Conservation (phyloP, 2,329 filamentous ascomycete species). For the Aspergillus melleus region DNA sequence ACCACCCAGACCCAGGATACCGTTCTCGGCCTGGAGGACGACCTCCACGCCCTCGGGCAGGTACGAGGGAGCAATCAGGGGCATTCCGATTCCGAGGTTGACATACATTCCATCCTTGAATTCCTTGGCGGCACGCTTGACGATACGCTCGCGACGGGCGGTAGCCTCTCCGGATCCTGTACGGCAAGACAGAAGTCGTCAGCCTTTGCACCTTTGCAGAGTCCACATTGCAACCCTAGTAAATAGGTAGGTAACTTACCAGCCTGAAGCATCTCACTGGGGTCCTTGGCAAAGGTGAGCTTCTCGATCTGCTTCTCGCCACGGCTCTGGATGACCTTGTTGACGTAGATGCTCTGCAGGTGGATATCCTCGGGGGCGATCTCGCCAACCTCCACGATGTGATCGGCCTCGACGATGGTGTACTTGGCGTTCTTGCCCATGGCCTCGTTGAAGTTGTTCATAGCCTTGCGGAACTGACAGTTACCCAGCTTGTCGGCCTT, state of each 20-base stretch:
- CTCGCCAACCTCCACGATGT: constrained; percentile 74
- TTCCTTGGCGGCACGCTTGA: constrained; percentile 75
- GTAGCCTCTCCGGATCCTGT: constrained; percentile 57
- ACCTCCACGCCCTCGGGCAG: constrained; percentile 69
- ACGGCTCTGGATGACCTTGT: constrained; percentile 74
- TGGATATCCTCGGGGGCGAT: constrained; percentile 74
- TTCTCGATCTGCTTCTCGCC: constrained; percentile 75
- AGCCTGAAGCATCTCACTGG: constrained; percentile 48
- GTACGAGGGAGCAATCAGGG: constrained; percentile 76
- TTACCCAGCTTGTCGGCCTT: constrained; percentile 78
- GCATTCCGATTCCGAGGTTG: constrained; percentile 82
- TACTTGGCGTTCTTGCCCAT: constrained; percentile 80
- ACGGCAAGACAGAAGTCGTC: constrained; percentile 32
- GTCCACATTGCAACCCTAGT: constrained; percentile 37
- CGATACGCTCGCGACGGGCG: constrained; percentile 77
- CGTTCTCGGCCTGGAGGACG: constrained; percentile 84
- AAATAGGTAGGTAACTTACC: constrained; percentile 39
- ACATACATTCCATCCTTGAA: constrained; percentile 88
- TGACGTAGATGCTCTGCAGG: constrained; percentile 81
- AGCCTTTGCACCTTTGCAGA: constrained; percentile 29
- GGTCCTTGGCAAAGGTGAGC: constrained; percentile 71
- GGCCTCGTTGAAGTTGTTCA: constrained; percentile 71
- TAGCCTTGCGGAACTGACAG: constrained; percentile 74
- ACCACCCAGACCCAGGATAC: constrained; percentile 77
- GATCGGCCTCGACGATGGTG: constrained; percentile 81